Evolutionary conservation across 495 filamentous ascomycete genomes (phyloP).

Genomic region (Jackrogersella minutella): DNA sequence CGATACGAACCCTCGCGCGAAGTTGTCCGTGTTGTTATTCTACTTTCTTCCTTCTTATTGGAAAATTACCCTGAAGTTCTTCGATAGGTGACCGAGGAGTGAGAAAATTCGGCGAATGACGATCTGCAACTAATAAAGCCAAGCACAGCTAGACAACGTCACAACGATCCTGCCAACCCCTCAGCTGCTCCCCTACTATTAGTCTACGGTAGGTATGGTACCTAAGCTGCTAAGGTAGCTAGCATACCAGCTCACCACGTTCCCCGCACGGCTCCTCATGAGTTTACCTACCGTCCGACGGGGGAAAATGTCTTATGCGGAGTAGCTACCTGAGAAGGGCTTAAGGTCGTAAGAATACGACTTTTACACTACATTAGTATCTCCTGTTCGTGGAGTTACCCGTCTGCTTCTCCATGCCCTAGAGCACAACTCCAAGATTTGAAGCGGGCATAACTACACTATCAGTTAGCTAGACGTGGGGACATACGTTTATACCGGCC

Average conservation of each 20-base stretch:
- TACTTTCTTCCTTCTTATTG: too few relatives aligned
- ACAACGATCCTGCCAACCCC: neutral
- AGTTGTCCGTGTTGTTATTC: slow-evolving; percentile 45
- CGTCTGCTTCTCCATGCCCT: slow-evolving; percentile 2
- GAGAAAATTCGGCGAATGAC: neutral
- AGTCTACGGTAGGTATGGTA: too few relatives aligned
- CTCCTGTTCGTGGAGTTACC: neutral
- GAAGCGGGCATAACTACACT: slow-evolving; percentile 4
- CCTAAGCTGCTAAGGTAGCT: too few relatives aligned
- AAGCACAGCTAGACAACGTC: neutral
- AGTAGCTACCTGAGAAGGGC: slow-evolving; percentile 19
- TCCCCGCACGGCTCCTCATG: slow-evolving; percentile 27
- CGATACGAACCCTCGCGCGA: slow-evolving; percentile 39
- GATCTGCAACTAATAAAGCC: slow-evolving; percentile 7
- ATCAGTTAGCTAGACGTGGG: neutral
- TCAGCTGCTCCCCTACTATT: neutral
- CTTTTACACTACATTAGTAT: neutral
- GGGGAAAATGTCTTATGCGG: slow-evolving; percentile 6
- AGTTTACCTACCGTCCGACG: neutral
- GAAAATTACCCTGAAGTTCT: too few relatives aligned
- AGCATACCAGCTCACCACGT: neutral
- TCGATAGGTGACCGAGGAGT: neutral
- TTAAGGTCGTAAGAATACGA: slow-evolving; percentile 3
- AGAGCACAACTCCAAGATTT: slow-evolving; percentile 3
- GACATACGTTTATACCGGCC: neutral